Conservation (phyloP, 768 basidiomycete species). For the Austroboletus festivus region DNA sequence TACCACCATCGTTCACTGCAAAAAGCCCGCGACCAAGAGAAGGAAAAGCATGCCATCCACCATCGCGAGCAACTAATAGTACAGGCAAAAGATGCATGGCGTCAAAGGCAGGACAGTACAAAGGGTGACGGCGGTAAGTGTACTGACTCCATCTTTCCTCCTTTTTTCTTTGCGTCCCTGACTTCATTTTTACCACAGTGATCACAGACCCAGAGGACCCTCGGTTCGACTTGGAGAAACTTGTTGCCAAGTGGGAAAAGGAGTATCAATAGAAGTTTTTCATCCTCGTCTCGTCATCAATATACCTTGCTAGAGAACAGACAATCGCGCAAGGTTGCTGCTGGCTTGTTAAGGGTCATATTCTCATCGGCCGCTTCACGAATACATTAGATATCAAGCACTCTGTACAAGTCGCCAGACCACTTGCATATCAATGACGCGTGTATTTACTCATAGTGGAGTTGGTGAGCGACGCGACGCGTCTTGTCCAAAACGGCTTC, state of each 20-base stretch:
- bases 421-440: neutral
- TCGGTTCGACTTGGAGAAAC: constrained; percentile 92
- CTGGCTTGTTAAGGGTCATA: constrained; percentile 1
- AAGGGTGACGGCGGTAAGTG: constrained; percentile 57
- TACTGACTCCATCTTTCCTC: neutral
- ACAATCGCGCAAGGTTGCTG: constrained; percentile 11
- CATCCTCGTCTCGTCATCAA: constrained; percentile 15
- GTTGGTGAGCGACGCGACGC: constrained; percentile 22
- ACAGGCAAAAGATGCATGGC: constrained; percentile 89
- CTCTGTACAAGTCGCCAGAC: neutral
- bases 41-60: constrained; percentile 69
- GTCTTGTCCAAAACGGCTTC: constrained; percentile 10
- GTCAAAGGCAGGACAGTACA: constrained; percentile 61
- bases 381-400: constrained; percentile 10
- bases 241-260: constrained; percentile 73
- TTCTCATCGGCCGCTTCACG: neutral
- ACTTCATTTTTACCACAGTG: constrained; percentile 46
- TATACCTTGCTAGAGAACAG: constrained; percentile 29
- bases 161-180: constrained; percentile 5
- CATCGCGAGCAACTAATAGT: constrained; percentile 73
- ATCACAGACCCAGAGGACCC: constrained; percentile 94
- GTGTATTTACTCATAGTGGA: neutral
- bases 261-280: constrained; percentile 49
- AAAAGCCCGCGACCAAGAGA: constrained; percentile 71
- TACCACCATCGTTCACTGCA: constrained; percentile 90